These are phyloP conservation scores for Xylaria sp. DNA, from an alignment of 2,329 filamentous ascomycete species.

Conservation along the genomic window DNA sequence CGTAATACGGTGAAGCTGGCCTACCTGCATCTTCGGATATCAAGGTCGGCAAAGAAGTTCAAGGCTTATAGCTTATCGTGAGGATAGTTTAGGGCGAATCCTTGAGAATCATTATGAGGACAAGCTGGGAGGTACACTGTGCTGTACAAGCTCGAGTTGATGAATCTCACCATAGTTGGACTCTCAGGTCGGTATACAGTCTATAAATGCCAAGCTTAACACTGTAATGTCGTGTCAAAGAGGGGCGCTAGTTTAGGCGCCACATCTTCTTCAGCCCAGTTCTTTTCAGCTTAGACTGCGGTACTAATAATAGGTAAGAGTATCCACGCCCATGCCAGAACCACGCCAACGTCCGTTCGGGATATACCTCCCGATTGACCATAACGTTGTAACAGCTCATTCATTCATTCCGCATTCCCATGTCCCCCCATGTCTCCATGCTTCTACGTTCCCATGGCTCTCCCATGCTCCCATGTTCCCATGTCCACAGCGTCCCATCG, in stretches of 20 bases:
- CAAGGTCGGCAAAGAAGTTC: neutral
- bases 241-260: neutral
- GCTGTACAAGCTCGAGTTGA: neutral
- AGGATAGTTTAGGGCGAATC: neutral
- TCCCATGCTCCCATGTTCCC: too few relatives aligned
- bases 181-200: neutral
- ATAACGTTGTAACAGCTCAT: neutral
- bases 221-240: neutral
- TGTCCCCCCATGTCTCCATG: too few relatives aligned
- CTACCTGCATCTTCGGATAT: neutral
- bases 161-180: too few relatives aligned
- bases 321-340: neutral
- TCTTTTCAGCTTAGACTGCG: conserved; percentile 11
- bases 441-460: too few relatives aligned
- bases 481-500: neutral
- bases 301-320: conserved; percentile 17
- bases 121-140: neutral
- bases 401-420: too few relatives aligned
- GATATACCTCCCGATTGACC: conserved; percentile 4
- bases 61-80: neutral
- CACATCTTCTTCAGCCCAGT: conserved; percentile 12
- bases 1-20: neutral
- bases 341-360: neutral
- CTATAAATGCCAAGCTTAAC: too few relatives aligned
- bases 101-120: neutral